Base-by-base conservation (phyloP, 768 basidiomycete genomes). In the Pulveroboletus sp. region DNA sequence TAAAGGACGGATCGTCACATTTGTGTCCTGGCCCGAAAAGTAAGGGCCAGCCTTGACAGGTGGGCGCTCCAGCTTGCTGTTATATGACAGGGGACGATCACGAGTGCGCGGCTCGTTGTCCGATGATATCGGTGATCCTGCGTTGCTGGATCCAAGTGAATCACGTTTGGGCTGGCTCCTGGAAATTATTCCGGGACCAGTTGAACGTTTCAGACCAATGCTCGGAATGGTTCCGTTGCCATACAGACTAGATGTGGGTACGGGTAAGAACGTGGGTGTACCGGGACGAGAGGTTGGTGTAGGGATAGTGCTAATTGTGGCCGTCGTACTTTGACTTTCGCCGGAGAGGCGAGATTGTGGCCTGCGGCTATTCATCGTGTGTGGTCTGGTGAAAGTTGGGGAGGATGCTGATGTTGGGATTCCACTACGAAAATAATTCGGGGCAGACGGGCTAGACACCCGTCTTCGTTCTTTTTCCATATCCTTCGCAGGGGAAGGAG, bases 211-310 rank as follows among this genome's bases (percentile, higher is more conserved):
- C 50, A 80, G 60, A 3, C 77, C 77, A 26, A 68, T 65, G 11
- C 74, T 75, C 19, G 72, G 37, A 23, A 43, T 43, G 26, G 48
- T 26, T 37, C 71, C 59, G 27, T 71, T 70, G n/a, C 71, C 61
- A 51, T 81, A 78, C 20, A 79, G 50, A 32, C 78, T 71, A 23
- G 73, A 68, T 22, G 80, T 75, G 3, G 87, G 84, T 26, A 88
- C 56, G n/a, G 87, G 87, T 22, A 90, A 73, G 58, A 85, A 83
- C 16, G 86, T 88, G 9, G 88, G 88, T 20, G 88, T 87, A 19
- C 83, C 65, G 9, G 88, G 88, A 2, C 88, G 81, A 32, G 86
- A 86, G 5, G 76, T 70, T 16, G 86, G 79, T 5, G 85, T 82
- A 10, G 82, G 76, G 42, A 87, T 79, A 11, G 83, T 80, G 54